Conservation (phyloP, 768 basidiomycete genomes). For the Boletales sp. region DNA sequence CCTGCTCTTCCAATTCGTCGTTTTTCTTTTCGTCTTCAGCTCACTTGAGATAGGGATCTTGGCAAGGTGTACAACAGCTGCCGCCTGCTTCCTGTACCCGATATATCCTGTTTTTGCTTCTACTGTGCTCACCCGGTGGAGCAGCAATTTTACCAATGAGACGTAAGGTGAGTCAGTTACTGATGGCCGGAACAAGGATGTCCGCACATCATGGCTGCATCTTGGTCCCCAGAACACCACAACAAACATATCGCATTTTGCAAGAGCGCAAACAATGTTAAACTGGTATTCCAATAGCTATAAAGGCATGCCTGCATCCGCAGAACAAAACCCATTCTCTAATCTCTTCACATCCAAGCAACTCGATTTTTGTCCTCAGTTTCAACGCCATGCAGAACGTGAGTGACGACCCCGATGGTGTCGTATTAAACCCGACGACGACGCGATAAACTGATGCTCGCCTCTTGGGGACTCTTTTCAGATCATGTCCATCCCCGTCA, state of each 20-base stretch:
- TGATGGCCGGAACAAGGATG: neutral
- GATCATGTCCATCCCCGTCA: slow-evolving; percentile 3
- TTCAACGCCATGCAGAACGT: slow-evolving; percentile 12
- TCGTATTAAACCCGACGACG: neutral
- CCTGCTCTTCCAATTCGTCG: no score
- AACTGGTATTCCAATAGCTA: neutral
- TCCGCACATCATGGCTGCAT: neutral
- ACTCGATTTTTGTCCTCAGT: neutral
- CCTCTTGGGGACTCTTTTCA: neutral
- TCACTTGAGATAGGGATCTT: no score
- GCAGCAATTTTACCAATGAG: no score
- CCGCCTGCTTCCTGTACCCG: no score
- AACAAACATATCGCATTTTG: neutral
- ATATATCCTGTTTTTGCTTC: no score
- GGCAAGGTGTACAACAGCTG: no score
- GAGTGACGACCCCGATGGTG: neutral
- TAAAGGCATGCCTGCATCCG: neutral
- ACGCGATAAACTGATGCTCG: neutral
- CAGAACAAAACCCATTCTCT: neutral
- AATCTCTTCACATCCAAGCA: neutral
- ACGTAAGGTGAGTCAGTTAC: no score
- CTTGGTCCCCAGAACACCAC: neutral
- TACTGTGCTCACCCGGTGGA: no score
- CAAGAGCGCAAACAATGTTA: neutral
- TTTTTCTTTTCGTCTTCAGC: no score